These are phyloP conservation scores for Mentha longifolia DNA, from an alignment of 257 asterid genomes.

Conservation along the genomic window DNA sequence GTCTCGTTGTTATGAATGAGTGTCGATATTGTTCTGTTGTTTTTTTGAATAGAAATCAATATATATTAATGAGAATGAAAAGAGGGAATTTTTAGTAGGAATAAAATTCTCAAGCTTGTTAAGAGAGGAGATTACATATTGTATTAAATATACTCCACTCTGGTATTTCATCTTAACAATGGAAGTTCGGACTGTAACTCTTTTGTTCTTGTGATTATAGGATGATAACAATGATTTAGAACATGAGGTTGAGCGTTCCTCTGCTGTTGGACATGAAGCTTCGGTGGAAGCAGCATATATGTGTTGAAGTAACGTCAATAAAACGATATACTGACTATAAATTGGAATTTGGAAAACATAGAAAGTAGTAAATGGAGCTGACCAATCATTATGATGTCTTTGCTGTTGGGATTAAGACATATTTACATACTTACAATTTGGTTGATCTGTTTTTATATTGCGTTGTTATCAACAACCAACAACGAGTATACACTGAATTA, in stretches of 20 bases:
- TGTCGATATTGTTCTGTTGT: not conserved
- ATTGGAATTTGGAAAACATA: not conserved
- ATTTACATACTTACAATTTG: not conserved
- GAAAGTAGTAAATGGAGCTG: slow-evolving; percentile 5
- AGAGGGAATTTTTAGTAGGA: not conserved
- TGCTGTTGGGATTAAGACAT: not conserved
- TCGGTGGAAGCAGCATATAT: slow-evolving; percentile 78
- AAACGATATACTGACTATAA: not conserved
- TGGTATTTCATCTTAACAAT: slow-evolving; percentile 15
- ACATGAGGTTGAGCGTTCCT: slow-evolving; percentile 69
- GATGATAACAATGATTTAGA: slow-evolving; percentile 91
- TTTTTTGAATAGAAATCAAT: not conserved
- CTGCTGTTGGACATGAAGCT: slow-evolving; percentile 69
- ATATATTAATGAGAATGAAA: not conserved
- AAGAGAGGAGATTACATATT: not conserved
- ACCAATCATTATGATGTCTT: no score
- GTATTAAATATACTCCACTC: no score
- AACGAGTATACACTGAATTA: not conserved
- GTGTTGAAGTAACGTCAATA: slow-evolving; percentile 61
- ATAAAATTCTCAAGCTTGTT: slow-evolving; percentile 13
- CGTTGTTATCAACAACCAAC: no score
- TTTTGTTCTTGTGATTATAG: slow-evolving; percentile 44
- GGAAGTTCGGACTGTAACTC: slow-evolving; percentile 23
- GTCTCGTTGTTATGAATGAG: slow-evolving; percentile 12
- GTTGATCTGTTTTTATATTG: no score